phyloP scores from a whole-genome alignment of 257 asterid genomes.

The Osmanthus fragrans region DNA sequence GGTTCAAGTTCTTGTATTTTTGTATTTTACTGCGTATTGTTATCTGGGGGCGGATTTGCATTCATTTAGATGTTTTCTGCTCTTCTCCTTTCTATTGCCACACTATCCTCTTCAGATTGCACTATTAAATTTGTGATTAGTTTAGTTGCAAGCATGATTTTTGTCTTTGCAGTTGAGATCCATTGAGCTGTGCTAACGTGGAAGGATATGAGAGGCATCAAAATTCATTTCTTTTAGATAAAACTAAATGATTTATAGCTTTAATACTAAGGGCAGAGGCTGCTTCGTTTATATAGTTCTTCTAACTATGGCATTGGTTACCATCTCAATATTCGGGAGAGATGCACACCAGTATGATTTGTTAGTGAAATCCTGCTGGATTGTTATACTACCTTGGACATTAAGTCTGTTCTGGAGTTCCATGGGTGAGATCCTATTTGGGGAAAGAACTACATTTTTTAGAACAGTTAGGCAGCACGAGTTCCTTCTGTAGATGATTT shows the following conservation, averaged over 20 bases:
- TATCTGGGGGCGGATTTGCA: no score
- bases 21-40: no score
- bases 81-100: background rate
- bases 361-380: no score
- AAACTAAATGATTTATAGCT: background rate
- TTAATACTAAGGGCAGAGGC: background rate
- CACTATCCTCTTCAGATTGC: background rate
- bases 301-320: background rate
- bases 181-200: background rate
- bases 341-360: background rate
- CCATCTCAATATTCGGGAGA: background rate
- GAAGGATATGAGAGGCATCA: background rate
- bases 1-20: no score
- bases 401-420: no score
- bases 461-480: no score
- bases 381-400: background rate
- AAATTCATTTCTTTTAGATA: background rate
- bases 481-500: no score
- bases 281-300: background rate
- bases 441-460: no score
- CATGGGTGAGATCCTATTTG: no score
- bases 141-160: background rate
- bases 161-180: background rate
- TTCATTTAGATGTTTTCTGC: slow-evolving; percentile 7
- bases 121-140: background rate